These are phyloP conservation scores for Ophiostoma tasmaniense DNA, from an alignment of 2,329 filamentous ascomycete species.

Conservation along the genomic window DNA sequence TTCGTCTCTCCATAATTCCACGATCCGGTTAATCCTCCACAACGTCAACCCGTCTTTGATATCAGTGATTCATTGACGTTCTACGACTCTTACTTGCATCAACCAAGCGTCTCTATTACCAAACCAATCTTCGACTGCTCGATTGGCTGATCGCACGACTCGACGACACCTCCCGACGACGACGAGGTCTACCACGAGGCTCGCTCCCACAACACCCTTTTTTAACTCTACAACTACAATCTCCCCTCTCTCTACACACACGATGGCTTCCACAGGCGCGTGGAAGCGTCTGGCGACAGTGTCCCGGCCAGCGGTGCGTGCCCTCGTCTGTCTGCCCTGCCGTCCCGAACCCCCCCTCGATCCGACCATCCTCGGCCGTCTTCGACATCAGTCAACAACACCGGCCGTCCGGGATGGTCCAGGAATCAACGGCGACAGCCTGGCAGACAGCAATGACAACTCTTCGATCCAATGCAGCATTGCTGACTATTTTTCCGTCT, in stretches of 20 bases:
- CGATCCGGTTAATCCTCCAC: background rate
- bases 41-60: background rate
- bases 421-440: background rate
- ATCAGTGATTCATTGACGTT: background rate
- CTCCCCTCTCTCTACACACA: background rate
- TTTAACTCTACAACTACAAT: background rate
- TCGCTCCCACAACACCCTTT: constrained; percentile 3
- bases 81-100: background rate
- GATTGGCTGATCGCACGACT: constrained; percentile 6
- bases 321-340: background rate
- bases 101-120: background rate
- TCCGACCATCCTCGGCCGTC: constrained; percentile 4
- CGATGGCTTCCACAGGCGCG: constrained; percentile 18
- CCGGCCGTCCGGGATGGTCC: background rate
- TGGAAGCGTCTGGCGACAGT: constrained; percentile 21
- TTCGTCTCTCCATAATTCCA: background rate
- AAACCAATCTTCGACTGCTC: background rate
- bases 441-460: background rate
- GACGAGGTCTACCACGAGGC: constrained; percentile 1
- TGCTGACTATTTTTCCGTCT: constrained; percentile 2
- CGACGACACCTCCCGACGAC: background rate
- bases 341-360: background rate
- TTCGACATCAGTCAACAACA: background rate
- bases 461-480: background rate
- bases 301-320: constrained; percentile 20